Evolutionary conservation across 306 rosid species (phyloP).

Genomic region (Trifolium fragiferum): DNA sequence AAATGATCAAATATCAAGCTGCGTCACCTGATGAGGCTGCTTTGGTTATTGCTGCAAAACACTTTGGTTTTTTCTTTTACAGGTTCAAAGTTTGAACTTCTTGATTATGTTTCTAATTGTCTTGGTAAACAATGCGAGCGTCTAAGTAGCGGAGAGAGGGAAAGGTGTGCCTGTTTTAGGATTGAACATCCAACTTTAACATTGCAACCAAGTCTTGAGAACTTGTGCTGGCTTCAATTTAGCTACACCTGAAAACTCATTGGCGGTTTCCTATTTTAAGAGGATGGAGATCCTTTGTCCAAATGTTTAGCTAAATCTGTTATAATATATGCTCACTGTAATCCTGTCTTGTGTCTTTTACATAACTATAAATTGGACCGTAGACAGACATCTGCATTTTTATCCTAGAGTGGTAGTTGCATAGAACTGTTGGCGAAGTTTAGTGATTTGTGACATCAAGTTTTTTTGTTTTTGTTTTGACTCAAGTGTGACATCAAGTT

Average conservation of each 20-base stretch:
- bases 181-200: slow-evolving; percentile 14
- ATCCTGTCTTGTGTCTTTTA: slow-evolving; percentile 19
- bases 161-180: neutral
- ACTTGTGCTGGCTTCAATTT: neutral
- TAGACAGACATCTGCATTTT: neutral
- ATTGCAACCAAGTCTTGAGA: slow-evolving; percentile 9
- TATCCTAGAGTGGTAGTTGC: neutral
- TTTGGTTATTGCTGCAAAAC: slow-evolving; percentile 74
- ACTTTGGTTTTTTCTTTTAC: slow-evolving; percentile 98
- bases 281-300: slow-evolving; percentile 31
- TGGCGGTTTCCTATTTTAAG: slow-evolving; percentile 26
- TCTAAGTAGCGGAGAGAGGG: neutral
- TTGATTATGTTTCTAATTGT: slow-evolving; percentile 31
- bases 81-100: slow-evolving; percentile 67
- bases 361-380: slow-evolving; percentile 34
- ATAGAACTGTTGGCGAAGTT: slow-evolving; percentile 2
- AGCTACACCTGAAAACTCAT: slow-evolving; percentile 25
- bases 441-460: neutral
- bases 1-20: slow-evolving; percentile 86
- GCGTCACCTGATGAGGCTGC: slow-evolving; percentile 93
- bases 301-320: slow-evolving; percentile 31
- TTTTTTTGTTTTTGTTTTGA: too few species aligned
- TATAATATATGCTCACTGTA: neutral
- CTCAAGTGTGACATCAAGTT: slow-evolving; percentile 5
- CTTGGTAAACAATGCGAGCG: slow-evolving; percentile 8